These are phyloP conservation scores for Boeremia exigua DNA, from an alignment of 2,329 filamentous ascomycete species.

Conservation along the genomic window DNA sequence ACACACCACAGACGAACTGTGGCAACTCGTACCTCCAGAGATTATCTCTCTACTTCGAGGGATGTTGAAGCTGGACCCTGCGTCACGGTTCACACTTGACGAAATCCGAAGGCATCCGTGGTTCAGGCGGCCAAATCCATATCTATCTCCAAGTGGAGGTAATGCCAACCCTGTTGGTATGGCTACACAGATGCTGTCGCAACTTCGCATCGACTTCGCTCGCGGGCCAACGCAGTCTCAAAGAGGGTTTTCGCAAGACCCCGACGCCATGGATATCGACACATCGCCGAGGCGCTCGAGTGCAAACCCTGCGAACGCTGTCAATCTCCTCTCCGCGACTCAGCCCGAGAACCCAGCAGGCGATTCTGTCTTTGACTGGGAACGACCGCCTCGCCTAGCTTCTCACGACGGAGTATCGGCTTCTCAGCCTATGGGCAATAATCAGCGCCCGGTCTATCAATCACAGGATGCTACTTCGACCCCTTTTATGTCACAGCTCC, in stretches of 20 bases:
- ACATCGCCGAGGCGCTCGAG: conserved; percentile 41
- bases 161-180: conserved; percentile 80
- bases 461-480: conserved; percentile 20
- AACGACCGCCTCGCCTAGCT: conserved; percentile 66
- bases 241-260: conserved; percentile 48
- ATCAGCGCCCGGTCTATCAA: conserved; percentile 38
- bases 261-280: conserved; percentile 75
- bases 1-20: conserved; percentile 83
- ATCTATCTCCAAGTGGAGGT: conserved; percentile 75
- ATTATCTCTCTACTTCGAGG: conserved; percentile 84
- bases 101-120: conserved; percentile 91
- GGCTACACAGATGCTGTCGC: conserved; percentile 94
- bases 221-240: conserved; percentile 65
- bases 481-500: conserved; percentile 39
- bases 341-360: conserved; percentile 80
- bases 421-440: conserved; percentile 46
- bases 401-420: conserved; percentile 44
- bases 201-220: conserved; percentile 85
- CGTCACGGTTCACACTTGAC: conserved; percentile 80
- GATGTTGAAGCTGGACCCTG: conserved; percentile 85
- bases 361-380: conserved; percentile 86
- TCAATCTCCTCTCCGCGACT: conserved; percentile 72
- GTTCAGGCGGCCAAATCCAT: conserved; percentile 84
- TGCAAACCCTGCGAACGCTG: conserved; percentile 36
- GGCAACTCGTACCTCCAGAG: conserved; percentile 76